Conservation (phyloP, 371 early-diverging fungal genomes). For the Lichtheimia ramosa region DNA sequence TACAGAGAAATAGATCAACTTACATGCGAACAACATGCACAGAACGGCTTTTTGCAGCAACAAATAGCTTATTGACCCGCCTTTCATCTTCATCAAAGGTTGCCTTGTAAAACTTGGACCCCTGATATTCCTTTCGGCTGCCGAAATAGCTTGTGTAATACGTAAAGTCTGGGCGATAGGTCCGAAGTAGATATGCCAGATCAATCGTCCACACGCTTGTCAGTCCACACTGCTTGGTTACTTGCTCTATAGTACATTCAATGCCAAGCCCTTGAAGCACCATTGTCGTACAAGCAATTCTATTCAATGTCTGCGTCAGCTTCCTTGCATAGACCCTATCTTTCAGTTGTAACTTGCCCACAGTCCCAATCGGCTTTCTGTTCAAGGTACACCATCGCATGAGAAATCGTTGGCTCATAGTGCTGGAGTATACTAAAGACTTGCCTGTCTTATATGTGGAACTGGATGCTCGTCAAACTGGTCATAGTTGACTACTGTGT, state of each 20-base stretch:
- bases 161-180: conserved; percentile 77
- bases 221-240: conserved; percentile 47
- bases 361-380: conserved; percentile 10
- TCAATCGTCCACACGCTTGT: conserved; percentile 90
- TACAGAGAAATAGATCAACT: conserved; percentile 3
- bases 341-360: background rate
- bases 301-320: conserved; percentile 40
- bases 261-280: conserved; percentile 61
- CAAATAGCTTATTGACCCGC: conserved; percentile 77
- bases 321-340: background rate
- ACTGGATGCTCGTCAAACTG: conserved; percentile 29
- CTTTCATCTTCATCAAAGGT: conserved; percentile 70
- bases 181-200: conserved; percentile 72
- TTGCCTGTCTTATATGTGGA: conserved; percentile 31
- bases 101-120: conserved; percentile 70
- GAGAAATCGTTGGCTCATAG: background rate
- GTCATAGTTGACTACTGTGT: conserved; percentile 27
- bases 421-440: background rate
- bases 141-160: conserved; percentile 86
- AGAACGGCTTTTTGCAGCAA: conserved; percentile 66
- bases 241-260: conserved; percentile 39
- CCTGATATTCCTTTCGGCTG: conserved; percentile 70
- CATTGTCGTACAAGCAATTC: conserved; percentile 85
- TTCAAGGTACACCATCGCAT: background rate
- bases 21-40: conserved; percentile 76